Evolutionary conservation across 805 yeast genomes (phyloP), one percentile per base, ranked within the genome.

Genomic region (Myxozyma melibiosi): DNA sequence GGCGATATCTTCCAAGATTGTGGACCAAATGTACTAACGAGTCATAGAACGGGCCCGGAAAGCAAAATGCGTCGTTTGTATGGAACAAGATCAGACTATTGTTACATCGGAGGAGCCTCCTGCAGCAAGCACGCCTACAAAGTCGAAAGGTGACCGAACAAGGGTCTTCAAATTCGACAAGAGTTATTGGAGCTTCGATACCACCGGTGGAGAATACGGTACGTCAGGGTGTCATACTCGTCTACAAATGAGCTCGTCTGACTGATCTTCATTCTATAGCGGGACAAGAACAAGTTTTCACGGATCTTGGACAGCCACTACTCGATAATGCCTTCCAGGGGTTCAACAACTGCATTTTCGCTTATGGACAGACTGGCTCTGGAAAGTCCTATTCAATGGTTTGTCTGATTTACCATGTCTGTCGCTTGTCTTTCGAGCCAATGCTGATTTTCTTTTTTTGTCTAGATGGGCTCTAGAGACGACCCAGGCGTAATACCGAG

Each of bases 321-420:
- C 71, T 88, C 6, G 76, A 79, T 27, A 89, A 83, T 74, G 76
- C 88, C 2, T 68, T 86, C 50, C 80, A 80, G 61, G 96, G 96
- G 0, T 84, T 78, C 68, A 84, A 86, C 62, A 85, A 87, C 1
- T 85, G 89, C 67, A 83, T 86, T 1, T 82, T 85, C 69, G 90
- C 90, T 0, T 85, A 86, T 65, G 90, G 90, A 4, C 96, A 88
- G 69, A 88, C 95, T 0, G 91, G 88, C 1, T 79, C 94, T 0
- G 96, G 96, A 0, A 88, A 88, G 67, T 84, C 95, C 0, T 84
- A 81, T 71, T 89, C 96, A 0, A 88, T 88, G 94, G 51, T 47
- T 7, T 11, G 50, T 34, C 14, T 13, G 31, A 24, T 5, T 13
- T 18, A 20, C n/a, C n/a, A n/a, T 34, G 14, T 34, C 4, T 11